These are phyloP conservation scores for Hericium rajendrae DNA, from an alignment of 768 basidiomycete genomes.

Conservation along the genomic window DNA sequence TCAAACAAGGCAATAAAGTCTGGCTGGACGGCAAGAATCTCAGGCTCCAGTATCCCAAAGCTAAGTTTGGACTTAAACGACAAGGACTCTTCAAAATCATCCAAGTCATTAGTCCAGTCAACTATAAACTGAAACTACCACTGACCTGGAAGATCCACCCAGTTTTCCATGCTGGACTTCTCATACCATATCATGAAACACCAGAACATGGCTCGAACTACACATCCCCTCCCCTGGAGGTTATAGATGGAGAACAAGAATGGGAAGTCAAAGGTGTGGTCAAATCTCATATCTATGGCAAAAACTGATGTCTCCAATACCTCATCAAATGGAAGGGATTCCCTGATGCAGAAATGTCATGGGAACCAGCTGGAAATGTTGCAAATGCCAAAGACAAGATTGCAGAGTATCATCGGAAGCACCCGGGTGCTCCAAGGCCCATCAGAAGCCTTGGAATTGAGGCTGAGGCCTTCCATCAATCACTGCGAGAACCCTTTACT, in stretches of 20 bases:
- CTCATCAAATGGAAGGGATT: slow-evolving; percentile 1
- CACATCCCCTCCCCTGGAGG: neutral
- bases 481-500: too few species aligned
- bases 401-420: neutral
- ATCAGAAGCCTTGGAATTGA: neutral
- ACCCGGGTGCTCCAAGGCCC: neutral
- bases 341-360: slow-evolving; percentile 1
- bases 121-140: slow-evolving; percentile 7
- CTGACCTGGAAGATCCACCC: slow-evolving; percentile 6
- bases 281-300: neutral
- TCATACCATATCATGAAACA: slow-evolving; percentile 7
- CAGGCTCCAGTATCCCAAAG: neutral
- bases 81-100: slow-evolving; percentile 8
- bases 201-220: slow-evolving; percentile 2
- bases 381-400: neutral
- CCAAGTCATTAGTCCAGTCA: neutral
- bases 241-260: slow-evolving; percentile 8
- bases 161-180: slow-evolving; percentile 6
- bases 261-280: slow-evolving; percentile 5
- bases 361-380: neutral
- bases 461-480: neutral
- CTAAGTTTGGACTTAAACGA: slow-evolving; percentile 5
- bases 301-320: neutral
- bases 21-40: slow-evolving; percentile 9
- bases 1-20: slow-evolving; percentile 2